These are phyloP conservation scores for Astragalus glycyphyllos DNA, from an alignment of 306 rosid genomes.

Conservation along the genomic window DNA sequence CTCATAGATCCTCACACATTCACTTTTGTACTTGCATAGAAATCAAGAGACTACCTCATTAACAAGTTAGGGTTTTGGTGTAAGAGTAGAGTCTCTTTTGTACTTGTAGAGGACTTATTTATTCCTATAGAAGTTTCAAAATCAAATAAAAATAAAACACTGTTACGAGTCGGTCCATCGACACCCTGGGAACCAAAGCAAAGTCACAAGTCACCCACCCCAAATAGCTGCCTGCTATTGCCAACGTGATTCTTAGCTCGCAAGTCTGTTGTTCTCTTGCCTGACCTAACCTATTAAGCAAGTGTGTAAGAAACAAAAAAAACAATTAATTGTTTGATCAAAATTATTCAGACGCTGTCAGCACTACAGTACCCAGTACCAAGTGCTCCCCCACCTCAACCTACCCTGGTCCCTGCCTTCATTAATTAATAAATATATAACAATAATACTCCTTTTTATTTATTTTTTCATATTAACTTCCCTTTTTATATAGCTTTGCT, in stretches of 20 bases:
- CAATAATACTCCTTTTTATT: no score
- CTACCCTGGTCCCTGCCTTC: conserved; percentile 28
- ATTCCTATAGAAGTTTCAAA: no score
- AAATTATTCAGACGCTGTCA: conserved; percentile 22
- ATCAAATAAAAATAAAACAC: no score
- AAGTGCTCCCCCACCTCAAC: conserved; percentile 45
- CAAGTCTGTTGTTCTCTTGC: background rate
- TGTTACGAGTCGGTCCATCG: background rate
- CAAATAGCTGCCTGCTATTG: background rate
- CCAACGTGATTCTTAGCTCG: conserved; percentile 11
- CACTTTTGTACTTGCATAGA: background rate
- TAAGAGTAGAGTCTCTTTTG: no score
- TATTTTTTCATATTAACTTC: background rate
- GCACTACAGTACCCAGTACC: background rate
- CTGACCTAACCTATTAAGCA: background rate
- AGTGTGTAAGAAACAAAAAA: background rate
- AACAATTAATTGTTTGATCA: background rate
- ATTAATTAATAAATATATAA: conserved; percentile 15
- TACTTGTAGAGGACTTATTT: no score
- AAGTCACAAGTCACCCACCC: background rate
- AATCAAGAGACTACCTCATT: no score
- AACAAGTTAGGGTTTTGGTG: no score
- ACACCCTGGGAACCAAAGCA: background rate
- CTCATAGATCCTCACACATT: background rate
- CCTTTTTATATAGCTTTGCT: conserved; percentile 6